Conservation (phyloP, 2,329 filamentous ascomycete genomes). For the Cyphellophora attinorum region DNA sequence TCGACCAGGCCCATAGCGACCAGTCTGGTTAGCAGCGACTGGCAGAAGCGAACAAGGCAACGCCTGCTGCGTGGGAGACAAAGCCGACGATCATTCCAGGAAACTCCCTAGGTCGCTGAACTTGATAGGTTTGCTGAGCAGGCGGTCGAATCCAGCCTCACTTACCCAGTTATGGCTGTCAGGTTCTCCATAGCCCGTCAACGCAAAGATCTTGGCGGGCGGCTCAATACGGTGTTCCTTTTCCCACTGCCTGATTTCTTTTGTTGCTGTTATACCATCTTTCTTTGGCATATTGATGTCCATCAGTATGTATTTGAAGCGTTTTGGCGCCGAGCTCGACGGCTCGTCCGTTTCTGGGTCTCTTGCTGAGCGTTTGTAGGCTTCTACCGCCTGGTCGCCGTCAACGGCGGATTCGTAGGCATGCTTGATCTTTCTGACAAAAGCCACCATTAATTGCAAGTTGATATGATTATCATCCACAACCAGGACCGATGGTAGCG, state of each 20-base stretch:
- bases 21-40: too few species aligned
- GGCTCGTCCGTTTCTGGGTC: conserved; percentile 20
- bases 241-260: conserved; percentile 34
- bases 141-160: conserved; percentile 34
- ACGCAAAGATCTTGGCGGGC: conserved; percentile 32
- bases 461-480: conserved; percentile 39
- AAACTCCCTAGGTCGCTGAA: conserved; percentile 33
- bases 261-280: conserved; percentile 38
- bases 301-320: conserved; percentile 39
- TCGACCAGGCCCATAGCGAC: too few species aligned
- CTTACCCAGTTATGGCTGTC: conserved; percentile 34
- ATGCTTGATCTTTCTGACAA: conserved; percentile 29
- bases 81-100: conserved; percentile 18
- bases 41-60: too few species aligned
- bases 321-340: conserved; percentile 8
- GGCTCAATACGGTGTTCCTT: conserved; percentile 23
- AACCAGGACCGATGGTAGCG: conserved; percentile 25
- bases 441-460: conserved; percentile 33
- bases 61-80: too few species aligned
- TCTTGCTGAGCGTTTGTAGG: conserved; percentile 17
- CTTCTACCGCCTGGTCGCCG: conserved; percentile 33
- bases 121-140: conserved; percentile 37
- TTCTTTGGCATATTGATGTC: conserved; percentile 40
- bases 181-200: conserved; percentile 31
- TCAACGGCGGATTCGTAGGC: conserved; percentile 31